These are phyloP conservation scores for Cordyceps cateniannulata DNA, from an alignment of 2,329 filamentous ascomycete species.

Conservation along the genomic window DNA sequence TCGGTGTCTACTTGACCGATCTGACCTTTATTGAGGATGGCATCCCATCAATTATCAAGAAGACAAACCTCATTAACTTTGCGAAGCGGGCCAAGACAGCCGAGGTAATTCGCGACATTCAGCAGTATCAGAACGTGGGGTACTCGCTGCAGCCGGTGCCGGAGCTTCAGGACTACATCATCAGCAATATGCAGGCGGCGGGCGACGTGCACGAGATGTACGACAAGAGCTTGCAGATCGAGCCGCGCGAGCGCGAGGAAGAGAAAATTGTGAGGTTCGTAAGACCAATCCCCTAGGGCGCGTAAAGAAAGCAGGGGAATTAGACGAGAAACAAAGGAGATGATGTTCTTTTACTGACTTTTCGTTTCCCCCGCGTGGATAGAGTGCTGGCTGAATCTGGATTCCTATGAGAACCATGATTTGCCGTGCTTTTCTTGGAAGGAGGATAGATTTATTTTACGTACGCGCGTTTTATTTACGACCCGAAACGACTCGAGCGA, in stretches of 20 bases:
- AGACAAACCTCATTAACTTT: slow-evolving; percentile 96
- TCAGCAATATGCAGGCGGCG: slow-evolving; percentile 91
- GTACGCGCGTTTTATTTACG: slow-evolving; percentile 8
- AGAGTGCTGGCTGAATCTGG: slow-evolving; percentile 57
- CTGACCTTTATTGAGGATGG: slow-evolving; percentile 98
- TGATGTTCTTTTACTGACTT: slow-evolving; percentile 10
- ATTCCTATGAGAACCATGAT: slow-evolving; percentile 40
- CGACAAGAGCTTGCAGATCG: slow-evolving; percentile 87
- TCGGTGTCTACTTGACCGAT: slow-evolving; percentile 97
- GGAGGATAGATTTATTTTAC: slow-evolving; percentile 6
- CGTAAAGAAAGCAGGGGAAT: neutral
- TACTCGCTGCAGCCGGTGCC: slow-evolving; percentile 84
- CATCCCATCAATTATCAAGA: slow-evolving; percentile 93
- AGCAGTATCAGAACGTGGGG: slow-evolving; percentile 97
- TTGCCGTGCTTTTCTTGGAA: neutral
- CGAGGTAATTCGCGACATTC: slow-evolving; percentile 96
- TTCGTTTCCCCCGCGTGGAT: slow-evolving; percentile 15
- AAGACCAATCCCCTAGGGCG: neutral
- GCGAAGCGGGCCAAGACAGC: slow-evolving; percentile 97
- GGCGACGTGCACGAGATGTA: slow-evolving; percentile 99
- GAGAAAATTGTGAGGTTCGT: slow-evolving; percentile 98
- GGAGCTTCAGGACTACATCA: slow-evolving; percentile 92
- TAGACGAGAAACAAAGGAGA: neutral
- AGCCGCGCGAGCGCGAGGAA: slow-evolving; percentile 93
- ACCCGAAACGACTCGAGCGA: slow-evolving; percentile 6